These are phyloP conservation scores for Talaromyces trachyspermus DNA, from an alignment of 495 filamentous ascomycete species.

Conservation along the genomic window DNA sequence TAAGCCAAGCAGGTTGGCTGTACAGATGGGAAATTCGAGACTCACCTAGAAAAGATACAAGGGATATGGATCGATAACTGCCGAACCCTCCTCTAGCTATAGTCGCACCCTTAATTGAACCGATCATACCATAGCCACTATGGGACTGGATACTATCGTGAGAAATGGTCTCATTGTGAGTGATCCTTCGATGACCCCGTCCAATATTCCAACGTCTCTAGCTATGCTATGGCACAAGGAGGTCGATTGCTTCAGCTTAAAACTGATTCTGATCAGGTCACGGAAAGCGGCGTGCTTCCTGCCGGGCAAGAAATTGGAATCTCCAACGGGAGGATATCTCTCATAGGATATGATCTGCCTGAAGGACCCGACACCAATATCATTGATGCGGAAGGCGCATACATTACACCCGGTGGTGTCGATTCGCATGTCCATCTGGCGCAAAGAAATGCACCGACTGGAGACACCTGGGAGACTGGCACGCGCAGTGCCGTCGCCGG, in stretches of 20 bases:
- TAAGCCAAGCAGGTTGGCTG: background rate
- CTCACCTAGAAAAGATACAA: constrained; percentile 1
- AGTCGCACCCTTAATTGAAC: background rate
- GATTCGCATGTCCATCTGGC: constrained; percentile 39
- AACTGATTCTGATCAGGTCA: constrained; percentile 4
- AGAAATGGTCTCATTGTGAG: constrained; percentile 7
- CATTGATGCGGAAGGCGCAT: constrained; percentile 22
- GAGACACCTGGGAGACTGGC: constrained; percentile 36
- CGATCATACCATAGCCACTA: background rate
- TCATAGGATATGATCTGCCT: constrained; percentile 4
- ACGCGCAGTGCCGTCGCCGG: constrained; percentile 51
- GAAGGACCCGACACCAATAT: constrained; percentile 10
- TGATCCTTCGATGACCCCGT: background rate
- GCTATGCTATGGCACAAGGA: constrained; percentile 2
- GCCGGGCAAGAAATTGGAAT: constrained; percentile 7
- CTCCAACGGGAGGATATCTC: constrained; percentile 1
- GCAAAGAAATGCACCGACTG: constrained; percentile 40
- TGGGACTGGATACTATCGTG: constrained; percentile 5
- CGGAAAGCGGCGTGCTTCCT: constrained; percentile 5
- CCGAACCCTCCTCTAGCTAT: background rate
- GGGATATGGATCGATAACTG: background rate
- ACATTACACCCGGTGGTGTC: constrained; percentile 35
- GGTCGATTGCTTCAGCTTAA: background rate
- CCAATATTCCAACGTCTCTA: background rate
- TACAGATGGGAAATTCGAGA: constrained; percentile 1